Percentiles rank a stretch among this genome's conserved stretches.
Evolutionary conservation across 345 rosid genomes (phyloP).

Genomic region (Euphorbia pulcherrima): DNA sequence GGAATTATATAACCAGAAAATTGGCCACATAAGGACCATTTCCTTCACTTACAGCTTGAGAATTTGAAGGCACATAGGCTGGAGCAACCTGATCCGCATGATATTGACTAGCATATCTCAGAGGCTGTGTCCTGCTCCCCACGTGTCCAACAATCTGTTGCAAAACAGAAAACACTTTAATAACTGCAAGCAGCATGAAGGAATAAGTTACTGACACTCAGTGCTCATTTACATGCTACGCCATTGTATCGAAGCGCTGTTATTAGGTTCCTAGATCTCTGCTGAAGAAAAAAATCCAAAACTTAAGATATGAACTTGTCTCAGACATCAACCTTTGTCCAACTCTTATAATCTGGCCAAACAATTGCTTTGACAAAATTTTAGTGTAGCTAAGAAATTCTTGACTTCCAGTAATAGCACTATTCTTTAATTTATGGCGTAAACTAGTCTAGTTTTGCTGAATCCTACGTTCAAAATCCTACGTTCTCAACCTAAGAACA

Average conservation of each 20-base stretch:
- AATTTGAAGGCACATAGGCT: constrained; percentile 51
- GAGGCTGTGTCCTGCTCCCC: constrained; percentile 55
- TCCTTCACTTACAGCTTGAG: constrained; percentile 52
- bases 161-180: constrained; percentile 15
- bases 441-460: neutral
- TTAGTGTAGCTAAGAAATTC: neutral
- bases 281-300: neutral
- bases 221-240: neutral
- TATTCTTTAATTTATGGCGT: neutral
- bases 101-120: constrained; percentile 58
- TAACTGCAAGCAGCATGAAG: constrained; percentile 1
- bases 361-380: neutral
- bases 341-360: neutral
- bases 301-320: neutral
- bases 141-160: constrained; percentile 51
- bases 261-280: neutral
- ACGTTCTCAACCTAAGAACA: constrained; percentile 3
- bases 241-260: no score
- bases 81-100: constrained; percentile 61
- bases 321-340: neutral
- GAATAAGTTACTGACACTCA: neutral
- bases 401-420: neutral
- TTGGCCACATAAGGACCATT: neutral
- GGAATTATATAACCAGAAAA: neutral
- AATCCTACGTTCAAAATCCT: constrained; percentile 1